phyloP scores from a whole-genome alignment of 2,329 filamentous ascomycete species.

The Grosmannia huntii region DNA sequence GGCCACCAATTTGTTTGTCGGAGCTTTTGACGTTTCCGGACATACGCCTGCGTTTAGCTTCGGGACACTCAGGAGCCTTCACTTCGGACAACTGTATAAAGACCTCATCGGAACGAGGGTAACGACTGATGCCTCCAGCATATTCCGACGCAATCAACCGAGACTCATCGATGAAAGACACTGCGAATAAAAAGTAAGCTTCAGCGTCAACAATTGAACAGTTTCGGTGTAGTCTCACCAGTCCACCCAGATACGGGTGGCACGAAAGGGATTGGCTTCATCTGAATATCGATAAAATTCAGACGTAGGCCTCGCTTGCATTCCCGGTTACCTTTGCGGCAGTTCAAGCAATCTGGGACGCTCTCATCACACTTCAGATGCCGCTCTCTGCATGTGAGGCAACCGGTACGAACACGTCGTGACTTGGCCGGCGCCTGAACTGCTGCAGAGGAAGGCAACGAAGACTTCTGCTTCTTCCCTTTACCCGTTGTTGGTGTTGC shows the following conservation, averaged over 20 bases:
- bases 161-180: conserved; percentile 81
- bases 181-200: conserved; percentile 19
- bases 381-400: conserved; percentile 76
- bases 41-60: neutral
- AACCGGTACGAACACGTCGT: conserved; percentile 54
- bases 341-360: conserved; percentile 55
- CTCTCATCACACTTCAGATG: conserved; percentile 88
- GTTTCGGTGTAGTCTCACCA: conserved; percentile 21
- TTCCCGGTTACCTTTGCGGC: conserved; percentile 70
- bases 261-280: conserved; percentile 53
- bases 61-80: neutral
- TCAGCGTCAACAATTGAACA: neutral
- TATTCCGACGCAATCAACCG: conserved; percentile 86
- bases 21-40: neutral
- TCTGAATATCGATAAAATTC: conserved; percentile 81
- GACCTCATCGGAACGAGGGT: conserved; percentile 42
- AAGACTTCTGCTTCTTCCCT: neutral
- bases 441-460: neutral
- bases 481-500: conserved; percentile 11
- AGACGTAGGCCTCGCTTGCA: conserved; percentile 80
- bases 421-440: conserved; percentile 3
- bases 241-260: conserved; percentile 52
- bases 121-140: conserved; percentile 61
- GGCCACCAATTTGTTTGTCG: neutral
- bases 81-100: conserved; percentile 17